Conservation (phyloP, 805 yeast species). For the Candida peoriensis region DNA sequence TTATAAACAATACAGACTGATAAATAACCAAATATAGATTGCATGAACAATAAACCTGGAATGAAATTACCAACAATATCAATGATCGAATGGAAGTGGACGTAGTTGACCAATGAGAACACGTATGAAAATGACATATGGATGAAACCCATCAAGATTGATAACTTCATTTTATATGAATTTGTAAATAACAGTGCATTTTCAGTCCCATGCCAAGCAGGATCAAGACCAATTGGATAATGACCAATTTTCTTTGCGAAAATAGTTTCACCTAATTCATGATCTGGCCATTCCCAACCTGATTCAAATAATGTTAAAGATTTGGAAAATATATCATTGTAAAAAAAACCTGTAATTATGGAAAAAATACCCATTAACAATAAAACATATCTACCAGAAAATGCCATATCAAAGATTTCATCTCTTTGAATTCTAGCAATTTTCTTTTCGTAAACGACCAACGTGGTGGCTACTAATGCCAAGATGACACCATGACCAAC, state of each 20-base stretch:
- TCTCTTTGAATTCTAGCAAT: constrained; percentile 72
- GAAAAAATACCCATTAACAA: constrained; percentile 92
- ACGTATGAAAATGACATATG: constrained; percentile 91
- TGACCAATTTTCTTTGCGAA: constrained; percentile 63
- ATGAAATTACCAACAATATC: constrained; percentile 91
- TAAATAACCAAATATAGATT: constrained; percentile 91
- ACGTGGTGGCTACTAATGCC: constrained; percentile 61
- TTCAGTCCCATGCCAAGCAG: constrained; percentile 98
- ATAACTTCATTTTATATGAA: constrained; percentile 95
- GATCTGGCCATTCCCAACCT: constrained; percentile 93
- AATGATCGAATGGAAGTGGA: constrained; percentile 61
- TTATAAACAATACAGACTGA: constrained; percentile 84
- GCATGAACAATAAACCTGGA: constrained; percentile 94
- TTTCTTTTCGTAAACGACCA: constrained; percentile 70
- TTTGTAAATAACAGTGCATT: constrained; percentile 86
- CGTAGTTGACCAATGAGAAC: constrained; percentile 79
- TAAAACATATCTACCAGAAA: constrained; percentile 83
- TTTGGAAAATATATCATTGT: constrained; percentile 90
- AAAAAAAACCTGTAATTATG: constrained; percentile 89
- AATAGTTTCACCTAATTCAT: constrained; percentile 61
- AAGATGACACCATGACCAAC: constrained; percentile 91
- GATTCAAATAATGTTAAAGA: constrained; percentile 81
- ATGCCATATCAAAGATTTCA: constrained; percentile 97
- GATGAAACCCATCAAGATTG: constrained; percentile 87
- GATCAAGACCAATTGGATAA: constrained; percentile 85